Evolutionary conservation across 345 rosid species (phyloP).

Genomic region (Pugionium cornutum): DNA sequence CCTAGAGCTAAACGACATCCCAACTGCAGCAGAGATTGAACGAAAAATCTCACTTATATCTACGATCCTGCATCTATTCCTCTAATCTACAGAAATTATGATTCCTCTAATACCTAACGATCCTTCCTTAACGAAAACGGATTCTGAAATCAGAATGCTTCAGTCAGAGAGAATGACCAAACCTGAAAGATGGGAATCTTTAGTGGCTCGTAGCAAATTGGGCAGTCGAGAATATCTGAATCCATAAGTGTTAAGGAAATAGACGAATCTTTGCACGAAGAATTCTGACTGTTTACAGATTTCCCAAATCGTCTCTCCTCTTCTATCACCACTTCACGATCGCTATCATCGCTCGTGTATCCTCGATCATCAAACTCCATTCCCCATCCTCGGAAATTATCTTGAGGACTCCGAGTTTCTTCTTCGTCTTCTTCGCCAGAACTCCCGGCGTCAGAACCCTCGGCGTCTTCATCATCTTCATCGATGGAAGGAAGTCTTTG

Average conservation of each 20-base stretch:
- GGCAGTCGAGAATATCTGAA: constrained; percentile 40
- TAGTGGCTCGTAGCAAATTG: constrained; percentile 36
- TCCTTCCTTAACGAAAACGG: background rate
- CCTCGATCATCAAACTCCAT: constrained; percentile 5
- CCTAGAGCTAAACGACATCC: background rate
- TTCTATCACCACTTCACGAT: background rate
- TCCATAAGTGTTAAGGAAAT: constrained; percentile 31
- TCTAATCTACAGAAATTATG: background rate
- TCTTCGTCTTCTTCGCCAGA: constrained; percentile 32
- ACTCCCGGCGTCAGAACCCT: constrained; percentile 22
- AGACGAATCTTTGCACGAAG: constrained; percentile 23
- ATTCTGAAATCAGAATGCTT: background rate
- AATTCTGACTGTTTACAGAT: constrained; percentile 4
- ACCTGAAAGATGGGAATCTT: constrained; percentile 41
- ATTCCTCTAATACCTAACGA: background rate
- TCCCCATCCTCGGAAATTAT: background rate
- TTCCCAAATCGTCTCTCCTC: background rate
- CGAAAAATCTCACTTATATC: background rate
- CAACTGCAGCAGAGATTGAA: background rate
- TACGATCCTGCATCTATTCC: background rate
- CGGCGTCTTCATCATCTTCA: constrained; percentile 33
- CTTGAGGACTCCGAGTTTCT: constrained; percentile 4
- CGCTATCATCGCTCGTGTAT: constrained; percentile 27
- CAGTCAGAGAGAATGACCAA: background rate
- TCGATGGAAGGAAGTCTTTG: constrained; percentile 37